Base-by-base conservation (phyloP, 345 rosid genomes). In the Acer negundo region DNA sequence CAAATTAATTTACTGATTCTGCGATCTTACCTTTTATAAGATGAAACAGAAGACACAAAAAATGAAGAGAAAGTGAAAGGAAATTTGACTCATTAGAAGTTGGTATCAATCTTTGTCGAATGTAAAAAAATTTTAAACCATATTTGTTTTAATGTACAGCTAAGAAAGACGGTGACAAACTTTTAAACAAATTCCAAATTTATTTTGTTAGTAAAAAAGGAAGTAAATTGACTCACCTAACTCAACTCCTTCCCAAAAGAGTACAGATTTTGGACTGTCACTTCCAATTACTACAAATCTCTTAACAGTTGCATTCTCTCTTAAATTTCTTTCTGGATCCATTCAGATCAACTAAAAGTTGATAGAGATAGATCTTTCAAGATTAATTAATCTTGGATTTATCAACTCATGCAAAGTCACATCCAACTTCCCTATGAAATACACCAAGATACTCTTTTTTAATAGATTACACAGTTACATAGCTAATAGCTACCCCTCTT, bases 221-320 rank as follows among this genome's bases (percentile, higher is more conserved):
- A n/a, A 73, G 80, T 81, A 78, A 82, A 78, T 70, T 44, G 8
- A 66, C 49, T 0, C 80, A 58, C 71, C 83, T 68, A 79, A 75
- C 86, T 75, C 69, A 19, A 28, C 19, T 13, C 56, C 11, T 19
- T 11, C 20, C 51, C 77, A 73, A 67, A 53, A 40, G 31, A 55
- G 73, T 38, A 23, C 75, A n/a, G 35, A 12, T 46, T n/a, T 16
- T n/a, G 49, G 73, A 68, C 59, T 8, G 76, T 19, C 46, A 31
- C 47, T 9, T 65, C 70, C 66, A 11, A 79, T 47, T 56, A 17
- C 20, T 8, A n/a, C 56, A 42, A 10, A 1, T 11, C 15, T 35
- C 47, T 31, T 72, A 62, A 62, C 42, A 10, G 46, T 26, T 35
- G 46, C 58, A 2, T 24, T 47, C 67, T 26, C 1, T 20, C 78